Conservation (phyloP, 2,329 filamentous ascomycete genomes). For the Pseudocercospora fijiensis region DNA sequence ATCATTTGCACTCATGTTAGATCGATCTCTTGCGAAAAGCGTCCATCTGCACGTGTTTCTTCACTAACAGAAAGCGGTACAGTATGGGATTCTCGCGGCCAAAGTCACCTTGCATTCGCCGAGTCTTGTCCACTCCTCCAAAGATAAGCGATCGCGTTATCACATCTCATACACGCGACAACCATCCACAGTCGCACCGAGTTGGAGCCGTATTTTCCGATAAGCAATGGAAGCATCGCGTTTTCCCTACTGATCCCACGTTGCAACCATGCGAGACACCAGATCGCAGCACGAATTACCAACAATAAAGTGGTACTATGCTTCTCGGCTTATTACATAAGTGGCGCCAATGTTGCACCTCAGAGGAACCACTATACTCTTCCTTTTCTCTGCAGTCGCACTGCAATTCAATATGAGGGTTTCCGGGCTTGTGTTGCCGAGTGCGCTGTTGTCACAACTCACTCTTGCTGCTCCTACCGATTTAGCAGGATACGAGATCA, state of each 20-base stretch:
- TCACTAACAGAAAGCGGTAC: too few relatives aligned
- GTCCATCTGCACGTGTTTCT: too few relatives aligned
- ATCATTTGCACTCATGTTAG: too few relatives aligned
- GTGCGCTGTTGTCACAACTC: slow-evolving; percentile 25
- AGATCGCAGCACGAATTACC: neutral
- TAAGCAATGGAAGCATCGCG: neutral
- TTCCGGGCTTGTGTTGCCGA: slow-evolving; percentile 16
- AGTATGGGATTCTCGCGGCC: too few relatives aligned
- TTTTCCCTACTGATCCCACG: neutral
- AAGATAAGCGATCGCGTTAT: neutral
- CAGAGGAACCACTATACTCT: neutral
- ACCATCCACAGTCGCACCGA: neutral
- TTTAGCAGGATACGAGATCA: slow-evolving; percentile 16
- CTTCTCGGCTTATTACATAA: neutral
- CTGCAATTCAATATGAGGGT: slow-evolving; percentile 22
- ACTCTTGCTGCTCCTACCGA: slow-evolving; percentile 18
- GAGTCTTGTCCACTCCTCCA: neutral
- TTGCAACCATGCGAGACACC: slow-evolving; percentile 1
- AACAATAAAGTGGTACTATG: neutral
- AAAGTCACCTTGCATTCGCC: too few relatives aligned
- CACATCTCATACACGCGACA: neutral
- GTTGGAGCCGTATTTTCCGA: neutral
- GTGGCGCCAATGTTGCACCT: slow-evolving; percentile 6
- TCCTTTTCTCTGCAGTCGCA: neutral
- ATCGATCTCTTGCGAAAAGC: too few relatives aligned